Percentiles rank a stretch among this genome's conserved stretches.
These are phyloP conservation scores for Phytopythium oedochilum DNA, from an alignment of 352 stramenopile genomes.

Conservation along the genomic window DNA sequence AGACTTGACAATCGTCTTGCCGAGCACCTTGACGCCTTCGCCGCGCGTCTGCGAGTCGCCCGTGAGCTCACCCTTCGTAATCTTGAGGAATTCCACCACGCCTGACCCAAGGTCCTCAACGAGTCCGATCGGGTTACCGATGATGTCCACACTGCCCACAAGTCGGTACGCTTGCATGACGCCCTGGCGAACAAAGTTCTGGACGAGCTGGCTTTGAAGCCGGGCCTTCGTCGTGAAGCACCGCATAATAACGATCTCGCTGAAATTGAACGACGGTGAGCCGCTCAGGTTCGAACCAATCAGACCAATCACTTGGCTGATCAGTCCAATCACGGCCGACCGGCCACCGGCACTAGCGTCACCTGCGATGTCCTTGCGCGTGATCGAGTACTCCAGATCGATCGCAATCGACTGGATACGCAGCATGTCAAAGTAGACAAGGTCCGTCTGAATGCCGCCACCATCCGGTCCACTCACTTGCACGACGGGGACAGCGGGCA, in stretches of 20 bases:
- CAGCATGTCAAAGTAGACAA: constrained; percentile 82
- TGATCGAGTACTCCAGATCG: constrained; percentile 83
- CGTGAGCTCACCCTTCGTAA: constrained; percentile 83
- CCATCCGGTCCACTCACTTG: constrained; percentile 45
- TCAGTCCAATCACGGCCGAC: constrained; percentile 73
- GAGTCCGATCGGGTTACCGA: constrained; percentile 83
- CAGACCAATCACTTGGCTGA: constrained; percentile 78
- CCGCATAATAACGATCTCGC: constrained; percentile 76
- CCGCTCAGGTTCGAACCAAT: constrained; percentile 84
- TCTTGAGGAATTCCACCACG: constrained; percentile 85
- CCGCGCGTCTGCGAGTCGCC: constrained; percentile 78
- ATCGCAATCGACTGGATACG: constrained; percentile 67
- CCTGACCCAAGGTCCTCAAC: constrained; percentile 85
- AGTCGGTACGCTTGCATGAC: constrained; percentile 83
- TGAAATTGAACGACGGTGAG: constrained; percentile 81
- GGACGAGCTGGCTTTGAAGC: constrained; percentile 71
- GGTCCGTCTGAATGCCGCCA: constrained; percentile 65
- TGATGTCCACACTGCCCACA: constrained; percentile 81
- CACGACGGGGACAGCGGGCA: constrained; percentile 53
- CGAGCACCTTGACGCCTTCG: constrained; percentile 82
- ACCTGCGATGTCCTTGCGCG: constrained; percentile 76
- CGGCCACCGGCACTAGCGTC: constrained; percentile 50
- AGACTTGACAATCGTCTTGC: constrained; percentile 81
- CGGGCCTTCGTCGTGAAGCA: constrained; percentile 82
- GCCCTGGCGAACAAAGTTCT: constrained; percentile 80